Evolutionary conservation across 2,329 filamentous ascomycete genomes (phyloP), one percentile per base, ranked within the genome.

Genomic region (Eutypa lata): DNA sequence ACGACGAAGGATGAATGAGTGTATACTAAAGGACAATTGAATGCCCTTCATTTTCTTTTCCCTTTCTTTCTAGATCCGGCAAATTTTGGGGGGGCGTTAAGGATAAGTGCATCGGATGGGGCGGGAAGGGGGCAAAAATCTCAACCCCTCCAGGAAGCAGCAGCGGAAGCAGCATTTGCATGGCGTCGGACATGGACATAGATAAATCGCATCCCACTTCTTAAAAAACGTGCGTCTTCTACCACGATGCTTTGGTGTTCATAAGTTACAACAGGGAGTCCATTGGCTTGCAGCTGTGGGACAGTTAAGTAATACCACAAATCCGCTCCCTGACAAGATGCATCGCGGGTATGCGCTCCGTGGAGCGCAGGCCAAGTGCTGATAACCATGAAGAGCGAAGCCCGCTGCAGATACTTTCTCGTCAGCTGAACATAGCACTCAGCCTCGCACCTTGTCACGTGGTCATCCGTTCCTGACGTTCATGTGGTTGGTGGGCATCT

Each of bases 11-110:
- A 24, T 51, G 48, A 46, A n/a, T 13, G 18, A 28, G 26, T 57
- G 53, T 58, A 58, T 26, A 58, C 47, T 54, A 58, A 38, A 50
- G 45, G 50, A 31, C 26, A 31, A 6, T 31, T 22, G 42, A 51
- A 48, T 18, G 18, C 18, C 18, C 37, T 18, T n/a, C n/a, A n/a
- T n/a, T n/a, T n/a, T n/a, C n/a, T n/a, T n/a, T n/a, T n/a, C n/a
- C n/a, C n/a, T n/a, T n/a, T n/a, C n/a, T 40, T 19, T 19, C 18
- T 7, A 7, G 16, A n/a, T 18, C 14, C 37, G 18, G 37, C n/a
- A 40, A 19, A 18, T 16, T 18, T 31, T 6, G 26, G 26, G 26
- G 26, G 26, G 14, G 37, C 16, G 33, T 40, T 40, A n/a, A 18
- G 37, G 37, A 40, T 40, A 18, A n/a, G 16, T n/a, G 5, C 26